phyloP scores from a whole-genome alignment of 345 rosid genomes.

The Hibiscus syriacus region DNA sequence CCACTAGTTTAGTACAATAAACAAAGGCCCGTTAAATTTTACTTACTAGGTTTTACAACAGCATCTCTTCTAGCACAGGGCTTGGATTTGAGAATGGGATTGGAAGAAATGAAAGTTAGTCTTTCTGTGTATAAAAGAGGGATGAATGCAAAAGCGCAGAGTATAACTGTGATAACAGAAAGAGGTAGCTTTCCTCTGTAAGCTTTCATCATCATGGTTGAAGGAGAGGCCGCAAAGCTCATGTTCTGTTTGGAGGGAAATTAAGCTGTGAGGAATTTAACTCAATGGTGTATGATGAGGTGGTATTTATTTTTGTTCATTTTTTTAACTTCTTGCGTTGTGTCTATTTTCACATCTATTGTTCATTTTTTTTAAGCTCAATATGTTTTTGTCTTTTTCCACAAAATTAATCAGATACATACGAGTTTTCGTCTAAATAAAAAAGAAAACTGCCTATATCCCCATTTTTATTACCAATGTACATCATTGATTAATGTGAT shows the following conservation, averaged over 20 bases:
- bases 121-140: constrained; percentile 59
- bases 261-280: neutral
- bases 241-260: constrained; percentile 19
- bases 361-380: no score
- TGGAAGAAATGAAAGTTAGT: constrained; percentile 38
- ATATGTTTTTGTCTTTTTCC: no score
- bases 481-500: no score
- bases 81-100: constrained; percentile 33
- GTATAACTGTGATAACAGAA: constrained; percentile 32
- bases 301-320: neutral
- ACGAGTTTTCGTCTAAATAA: no score
- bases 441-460: no score
- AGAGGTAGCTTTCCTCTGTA: constrained; percentile 53
- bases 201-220: constrained; percentile 26
- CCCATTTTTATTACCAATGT: no score
- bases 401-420: no score
- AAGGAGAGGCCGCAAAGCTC: constrained; percentile 31
- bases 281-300: neutral
- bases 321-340: constrained; percentile 17
- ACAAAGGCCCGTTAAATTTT: no score
- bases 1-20: no score
- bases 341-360: no score
- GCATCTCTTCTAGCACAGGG: constrained; percentile 49
- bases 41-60: constrained; percentile 47
- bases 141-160: constrained; percentile 50